A percentile compares a stretch with the other conserved stretches of the same genome.
These are phyloP conservation scores for Peribolospora kevripleyi DNA, from an alignment of 768 basidiomycete genomes.

Conservation along the genomic window DNA sequence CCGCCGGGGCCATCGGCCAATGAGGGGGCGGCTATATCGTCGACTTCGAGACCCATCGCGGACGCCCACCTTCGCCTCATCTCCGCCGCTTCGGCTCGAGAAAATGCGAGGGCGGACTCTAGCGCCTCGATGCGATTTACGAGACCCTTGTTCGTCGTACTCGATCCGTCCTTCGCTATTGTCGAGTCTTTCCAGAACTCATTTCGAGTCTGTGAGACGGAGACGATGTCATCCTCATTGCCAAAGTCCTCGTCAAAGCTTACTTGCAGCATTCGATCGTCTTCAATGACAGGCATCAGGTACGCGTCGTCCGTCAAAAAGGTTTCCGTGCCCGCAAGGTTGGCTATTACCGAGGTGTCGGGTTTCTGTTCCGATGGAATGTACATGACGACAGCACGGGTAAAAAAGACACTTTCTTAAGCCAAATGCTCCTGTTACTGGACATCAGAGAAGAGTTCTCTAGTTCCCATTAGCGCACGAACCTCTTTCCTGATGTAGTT, in stretches of 20 bases:
- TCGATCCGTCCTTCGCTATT: slow-evolving; percentile 25
- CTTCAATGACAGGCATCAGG: slow-evolving; percentile 53
- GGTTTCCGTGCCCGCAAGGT: slow-evolving; percentile 32
- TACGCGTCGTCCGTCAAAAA: slow-evolving; percentile 54
- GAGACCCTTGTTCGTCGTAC: slow-evolving; percentile 11
- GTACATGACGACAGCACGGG: slow-evolving; percentile 19
- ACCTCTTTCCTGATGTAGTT: slow-evolving; percentile 42
- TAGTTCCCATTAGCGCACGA: slow-evolving; percentile 29
- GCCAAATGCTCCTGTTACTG: not conserved
- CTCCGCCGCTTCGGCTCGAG: slow-evolving; percentile 4
- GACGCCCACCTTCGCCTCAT: slow-evolving; percentile 1
- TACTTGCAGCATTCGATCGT: slow-evolving; percentile 53
- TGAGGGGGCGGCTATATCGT: slow-evolving; percentile 1
- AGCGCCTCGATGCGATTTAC: slow-evolving; percentile 30
- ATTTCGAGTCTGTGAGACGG: not conserved
- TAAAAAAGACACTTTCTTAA: not conserved
- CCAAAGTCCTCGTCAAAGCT: no score
- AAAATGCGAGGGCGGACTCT: slow-evolving; percentile 8
- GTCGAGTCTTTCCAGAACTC: slow-evolving; percentile 30
- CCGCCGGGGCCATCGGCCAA: slow-evolving; percentile 3
- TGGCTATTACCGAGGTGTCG: slow-evolving; percentile 20
- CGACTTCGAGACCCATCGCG: not conserved
- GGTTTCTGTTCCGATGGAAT: slow-evolving; percentile 23
- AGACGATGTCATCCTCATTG: slow-evolving; percentile 27
- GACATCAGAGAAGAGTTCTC: not conserved